phyloP scores from a whole-genome alignment of 345 rosid species.

The Arabis alpina region DNA sequence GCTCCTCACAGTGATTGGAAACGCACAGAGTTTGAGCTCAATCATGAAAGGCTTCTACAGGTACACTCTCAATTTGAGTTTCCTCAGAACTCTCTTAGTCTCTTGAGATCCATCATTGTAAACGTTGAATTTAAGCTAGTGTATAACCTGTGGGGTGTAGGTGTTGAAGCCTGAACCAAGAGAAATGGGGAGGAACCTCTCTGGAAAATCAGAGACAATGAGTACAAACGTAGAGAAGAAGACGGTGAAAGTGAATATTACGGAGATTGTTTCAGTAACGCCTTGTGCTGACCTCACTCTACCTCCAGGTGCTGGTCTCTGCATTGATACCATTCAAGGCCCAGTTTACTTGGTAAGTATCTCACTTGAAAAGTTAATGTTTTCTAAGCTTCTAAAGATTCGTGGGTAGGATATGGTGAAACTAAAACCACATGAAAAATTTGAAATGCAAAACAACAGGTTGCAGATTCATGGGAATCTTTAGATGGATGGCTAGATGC shows the following conservation, averaged over 20 bases:
- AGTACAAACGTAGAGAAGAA: conserved; percentile 52
- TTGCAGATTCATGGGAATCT: conserved; percentile 96
- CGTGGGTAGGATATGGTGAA: too few relatives aligned
- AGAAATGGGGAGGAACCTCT: conserved; percentile 60
- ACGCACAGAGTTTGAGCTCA: conserved; percentile 71
- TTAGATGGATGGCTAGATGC: conserved; percentile 98
- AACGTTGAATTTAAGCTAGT: neutral
- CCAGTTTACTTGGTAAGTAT: conserved; percentile 81
- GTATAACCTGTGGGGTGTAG: conserved; percentile 41
- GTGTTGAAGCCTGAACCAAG: conserved; percentile 59
- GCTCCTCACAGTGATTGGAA: conserved; percentile 98
- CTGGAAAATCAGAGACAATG: conserved; percentile 53
- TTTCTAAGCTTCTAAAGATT: too few relatives aligned
- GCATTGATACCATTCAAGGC: conserved; percentile 77
- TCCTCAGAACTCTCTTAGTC: neutral
- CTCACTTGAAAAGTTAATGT: too few relatives aligned
- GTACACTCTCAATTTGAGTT: conserved; percentile 43
- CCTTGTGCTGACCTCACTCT: conserved; percentile 91
- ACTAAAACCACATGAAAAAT: too few relatives aligned
- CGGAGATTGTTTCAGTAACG: conserved; percentile 82
- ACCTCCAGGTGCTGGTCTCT: conserved; percentile 97
- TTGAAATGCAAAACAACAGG: conserved; percentile 48
- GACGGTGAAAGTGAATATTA: conserved; percentile 68
- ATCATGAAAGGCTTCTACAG: conserved; percentile 90
- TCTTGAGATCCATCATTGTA: neutral